Base-by-base conservation (phyloP, 495 filamentous ascomycete species). In the Aspergillus coremiiformis region DNA sequence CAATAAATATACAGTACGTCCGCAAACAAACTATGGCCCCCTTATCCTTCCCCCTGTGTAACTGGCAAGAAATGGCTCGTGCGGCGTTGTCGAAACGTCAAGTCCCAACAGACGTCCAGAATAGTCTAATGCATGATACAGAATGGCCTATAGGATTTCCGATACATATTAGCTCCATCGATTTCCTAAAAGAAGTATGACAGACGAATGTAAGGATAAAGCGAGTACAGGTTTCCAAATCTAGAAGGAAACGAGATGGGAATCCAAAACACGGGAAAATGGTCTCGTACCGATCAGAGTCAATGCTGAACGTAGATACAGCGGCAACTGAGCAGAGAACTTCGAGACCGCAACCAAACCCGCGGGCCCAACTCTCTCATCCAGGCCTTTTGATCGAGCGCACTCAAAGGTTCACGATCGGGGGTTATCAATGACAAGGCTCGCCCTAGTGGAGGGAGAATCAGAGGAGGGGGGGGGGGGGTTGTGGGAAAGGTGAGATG, bases 341-440 rank as follows among this genome's bases (percentile, higher is more conserved):
- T n/a, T 30, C 12, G 33, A 15, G 14, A 37, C 21, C 17, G 14
- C n/a, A 41, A 41, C 37, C 37, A 14, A 41, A 20, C 19, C 37
- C 19, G 17, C 37, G 26, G 17, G 32, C 7, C 29, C 43, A 19
- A 47, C 27, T 12, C 27, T 21, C 15, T 47, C 19, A 32, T 41
- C 4, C 37, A 35, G 37, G 37, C 15, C 37, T 9, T 41, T 15
- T 10, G 32, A 10, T 21, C 12, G 30, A 35, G n/a, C 19, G 20
- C 32, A 14, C 32, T 39, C 9, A n/a, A 35, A 14, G 6, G 11
- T 54, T 58, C 52, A 49, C 45, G 57, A 61, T 59, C 52, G 53
- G 52, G 39, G 39, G 51, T 62, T 53, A 62, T 63, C 60, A 39
- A 19, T 35, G 57, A 58, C 49, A 44, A 59, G 50, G 46, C 54